phyloP scores from a whole-genome alignment of 352 stramenopile genomes.

The Halophytophthora polymorphica region DNA sequence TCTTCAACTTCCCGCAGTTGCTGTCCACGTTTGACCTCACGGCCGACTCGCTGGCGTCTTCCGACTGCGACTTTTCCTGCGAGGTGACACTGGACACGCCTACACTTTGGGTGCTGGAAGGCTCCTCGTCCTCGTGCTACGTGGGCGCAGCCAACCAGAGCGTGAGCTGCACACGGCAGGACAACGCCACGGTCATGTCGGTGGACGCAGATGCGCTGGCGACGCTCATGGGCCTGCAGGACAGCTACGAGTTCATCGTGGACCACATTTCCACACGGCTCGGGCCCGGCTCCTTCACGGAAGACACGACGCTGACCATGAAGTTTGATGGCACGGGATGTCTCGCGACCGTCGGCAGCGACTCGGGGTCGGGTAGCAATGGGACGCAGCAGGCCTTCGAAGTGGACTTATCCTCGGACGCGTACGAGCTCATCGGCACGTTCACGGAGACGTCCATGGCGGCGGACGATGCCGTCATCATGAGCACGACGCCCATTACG shows the following conservation, averaged over 20 bases:
- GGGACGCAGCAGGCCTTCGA: slow-evolving; percentile 50
- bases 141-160: slow-evolving; percentile 12
- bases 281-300: slow-evolving; percentile 52
- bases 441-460: slow-evolving; percentile 54
- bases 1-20: slow-evolving; percentile 74
- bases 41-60: slow-evolving; percentile 25
- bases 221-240: slow-evolving; percentile 33
- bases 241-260: slow-evolving; percentile 50
- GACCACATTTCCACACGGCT: slow-evolving; percentile 61
- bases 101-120: slow-evolving; percentile 56
- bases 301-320: slow-evolving; percentile 47
- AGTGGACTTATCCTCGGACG: slow-evolving; percentile 45
- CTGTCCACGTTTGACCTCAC: slow-evolving; percentile 64
- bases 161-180: slow-evolving; percentile 43
- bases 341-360: slow-evolving; percentile 20
- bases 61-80: slow-evolving; percentile 45
- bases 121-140: slow-evolving; percentile 31
- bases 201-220: slow-evolving; percentile 35
- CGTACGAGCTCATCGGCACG: slow-evolving; percentile 52
- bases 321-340: slow-evolving; percentile 61
- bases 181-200: slow-evolving; percentile 54
- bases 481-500: slow-evolving; percentile 50
- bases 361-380: neutral
- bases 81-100: slow-evolving; percentile 51
- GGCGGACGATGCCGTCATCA: slow-evolving; percentile 43